Conservation (phyloP, 139 green algal genomes). For the Picocystis salinarum region DNA sequence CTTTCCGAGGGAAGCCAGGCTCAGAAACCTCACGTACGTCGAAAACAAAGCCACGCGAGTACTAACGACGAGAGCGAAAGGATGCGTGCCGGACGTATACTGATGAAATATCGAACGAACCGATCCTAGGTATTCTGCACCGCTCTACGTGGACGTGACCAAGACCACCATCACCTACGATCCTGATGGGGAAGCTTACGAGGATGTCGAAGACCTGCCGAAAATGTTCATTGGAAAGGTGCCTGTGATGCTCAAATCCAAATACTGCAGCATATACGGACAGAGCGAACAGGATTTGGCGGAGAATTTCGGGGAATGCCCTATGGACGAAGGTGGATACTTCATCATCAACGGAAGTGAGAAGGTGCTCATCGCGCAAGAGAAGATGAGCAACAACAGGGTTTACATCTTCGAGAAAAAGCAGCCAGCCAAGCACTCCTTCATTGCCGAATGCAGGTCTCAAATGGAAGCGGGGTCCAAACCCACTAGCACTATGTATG, state of each 20-base stretch:
- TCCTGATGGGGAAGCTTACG: conserved; percentile 15
- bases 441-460: conserved; percentile 62
- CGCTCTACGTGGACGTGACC: conserved; percentile 82
- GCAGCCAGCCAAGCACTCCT: conserved; percentile 83
- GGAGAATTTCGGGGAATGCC: no score
- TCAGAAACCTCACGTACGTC: conserved; percentile 84
- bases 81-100: background rate
- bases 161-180: conserved; percentile 39
- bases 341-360: conserved; percentile 97
- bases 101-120: background rate
- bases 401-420: conserved; percentile 95
- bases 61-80: background rate
- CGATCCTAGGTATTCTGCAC: conserved; percentile 59
- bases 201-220: conserved; percentile 8
- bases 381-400: conserved; percentile 94
- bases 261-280: background rate
- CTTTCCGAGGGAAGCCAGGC: conserved; percentile 85
- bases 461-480: conserved; percentile 66
- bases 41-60: no score
- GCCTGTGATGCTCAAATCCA: background rate
- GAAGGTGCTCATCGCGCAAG: conserved; percentile 97
- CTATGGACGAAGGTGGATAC: conserved; percentile 95
- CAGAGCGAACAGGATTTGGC: background rate
- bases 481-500: conserved; percentile 46
- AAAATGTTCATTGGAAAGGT: background rate